Evolutionary conservation across 108 stramenopile species (phyloP).

Genomic region (Stephanodiscus triporus): DNA sequence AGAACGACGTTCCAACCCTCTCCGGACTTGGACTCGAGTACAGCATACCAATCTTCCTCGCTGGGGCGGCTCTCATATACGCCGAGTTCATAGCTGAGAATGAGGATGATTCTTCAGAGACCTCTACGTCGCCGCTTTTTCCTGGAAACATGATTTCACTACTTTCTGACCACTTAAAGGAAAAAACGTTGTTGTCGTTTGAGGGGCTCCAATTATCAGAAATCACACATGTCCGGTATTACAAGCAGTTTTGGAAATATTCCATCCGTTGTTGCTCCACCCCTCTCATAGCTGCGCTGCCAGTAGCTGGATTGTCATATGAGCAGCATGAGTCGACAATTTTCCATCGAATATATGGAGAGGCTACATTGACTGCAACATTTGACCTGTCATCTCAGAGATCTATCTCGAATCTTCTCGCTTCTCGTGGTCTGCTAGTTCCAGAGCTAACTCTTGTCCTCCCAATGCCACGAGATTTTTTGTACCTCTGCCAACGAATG

Average conservation of each 20-base stretch:
- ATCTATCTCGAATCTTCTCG: slow-evolving; percentile 12
- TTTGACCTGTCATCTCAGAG: neutral
- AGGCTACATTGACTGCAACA: neutral
- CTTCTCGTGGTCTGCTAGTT: slow-evolving; percentile 29
- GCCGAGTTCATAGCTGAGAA: slow-evolving; percentile 60
- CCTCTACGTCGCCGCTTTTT: neutral
- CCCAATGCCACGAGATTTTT: slow-evolving; percentile 60
- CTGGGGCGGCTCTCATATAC: slow-evolving; percentile 94
- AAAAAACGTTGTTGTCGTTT: neutral
- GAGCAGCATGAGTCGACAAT: slow-evolving; percentile 16
- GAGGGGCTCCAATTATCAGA: neutral
- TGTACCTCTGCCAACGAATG: slow-evolving; percentile 45
- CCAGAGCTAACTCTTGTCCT: slow-evolving; percentile 48
- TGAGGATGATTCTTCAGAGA: slow-evolving; percentile 1
- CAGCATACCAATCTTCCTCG: slow-evolving; percentile 94
- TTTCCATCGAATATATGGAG: slow-evolving; percentile 18
- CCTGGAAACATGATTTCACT: neutral
- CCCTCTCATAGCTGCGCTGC: neutral
- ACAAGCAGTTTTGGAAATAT: neutral
- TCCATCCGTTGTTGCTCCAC: neutral
- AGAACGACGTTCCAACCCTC: slow-evolving; percentile 81
- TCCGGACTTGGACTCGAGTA: slow-evolving; percentile 96
- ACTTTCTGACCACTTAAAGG: neutral
- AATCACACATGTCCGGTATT: neutral
- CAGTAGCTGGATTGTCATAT: slow-evolving; percentile 14